A percentile compares a stretch with the other conserved stretches of the same genome.
Evolutionary conservation across 176 grass and related monocot species (phyloP).

Genomic region (Oryza longistaminata): DNA sequence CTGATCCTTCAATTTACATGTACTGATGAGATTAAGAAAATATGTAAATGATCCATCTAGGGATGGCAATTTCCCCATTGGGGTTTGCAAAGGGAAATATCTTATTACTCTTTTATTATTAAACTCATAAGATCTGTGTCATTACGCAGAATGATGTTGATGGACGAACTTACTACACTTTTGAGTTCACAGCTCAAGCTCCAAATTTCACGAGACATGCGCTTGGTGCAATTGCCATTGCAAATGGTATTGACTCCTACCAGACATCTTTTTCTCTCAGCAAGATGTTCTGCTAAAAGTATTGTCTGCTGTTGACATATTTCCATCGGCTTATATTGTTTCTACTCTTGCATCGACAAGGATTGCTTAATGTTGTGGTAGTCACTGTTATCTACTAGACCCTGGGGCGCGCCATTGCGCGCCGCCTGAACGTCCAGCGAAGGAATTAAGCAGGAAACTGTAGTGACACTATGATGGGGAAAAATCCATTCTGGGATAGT

Average conservation of each 20-base stretch:
- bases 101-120: neutral
- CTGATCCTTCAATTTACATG: no score
- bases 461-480: no score
- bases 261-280: neutral
- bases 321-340: neutral
- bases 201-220: constrained; percentile 92
- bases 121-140: constrained; percentile 9
- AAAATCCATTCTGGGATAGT: no score
- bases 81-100: neutral
- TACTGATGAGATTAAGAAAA: no score
- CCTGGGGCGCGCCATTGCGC: no score
- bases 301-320: neutral
- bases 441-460: no score
- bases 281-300: constrained; percentile 11
- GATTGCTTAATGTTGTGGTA: neutral
- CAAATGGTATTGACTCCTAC: constrained; percentile 61
- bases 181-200: constrained; percentile 89
- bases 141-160: constrained; percentile 66
- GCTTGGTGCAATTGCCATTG: constrained; percentile 84
- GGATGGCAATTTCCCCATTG: no score
- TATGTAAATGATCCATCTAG: no score
- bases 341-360: neutral
- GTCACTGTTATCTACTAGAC: neutral
- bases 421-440: no score
- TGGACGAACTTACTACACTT: constrained; percentile 89